phyloP scores from a whole-genome alignment of 2,329 filamentous ascomycete species.

The Didymella lethalis region DNA sequence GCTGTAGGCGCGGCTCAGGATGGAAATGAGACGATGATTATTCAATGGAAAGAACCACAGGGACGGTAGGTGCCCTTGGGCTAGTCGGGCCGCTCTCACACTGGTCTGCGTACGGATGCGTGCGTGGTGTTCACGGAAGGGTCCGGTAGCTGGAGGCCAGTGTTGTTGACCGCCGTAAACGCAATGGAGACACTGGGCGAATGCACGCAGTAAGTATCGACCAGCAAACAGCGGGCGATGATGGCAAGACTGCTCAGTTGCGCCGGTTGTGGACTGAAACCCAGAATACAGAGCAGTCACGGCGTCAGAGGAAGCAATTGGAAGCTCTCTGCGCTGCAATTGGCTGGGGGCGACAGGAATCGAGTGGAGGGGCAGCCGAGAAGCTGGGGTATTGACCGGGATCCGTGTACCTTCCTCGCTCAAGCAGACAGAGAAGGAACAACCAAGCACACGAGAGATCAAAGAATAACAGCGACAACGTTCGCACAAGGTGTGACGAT shows the following conservation, averaged over 20 bases:
- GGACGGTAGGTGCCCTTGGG: slow-evolving; percentile 18
- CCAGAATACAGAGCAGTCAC: slow-evolving; percentile 33
- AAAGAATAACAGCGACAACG: slow-evolving; percentile 8
- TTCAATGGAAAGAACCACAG: slow-evolving; percentile 21
- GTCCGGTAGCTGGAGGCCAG: slow-evolving; percentile 25
- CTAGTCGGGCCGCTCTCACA: slow-evolving; percentile 25
- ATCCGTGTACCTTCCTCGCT: slow-evolving; percentile 12
- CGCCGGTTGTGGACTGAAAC: slow-evolving; percentile 31
- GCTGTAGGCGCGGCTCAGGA: slow-evolving; percentile 16
- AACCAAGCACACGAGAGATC: not conserved
- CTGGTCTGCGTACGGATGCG: slow-evolving; percentile 23
- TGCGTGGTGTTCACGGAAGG: slow-evolving; percentile 26
- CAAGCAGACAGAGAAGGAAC: slow-evolving; percentile 3
- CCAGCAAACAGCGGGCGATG: slow-evolving; percentile 13
- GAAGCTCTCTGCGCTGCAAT: slow-evolving; percentile 35
- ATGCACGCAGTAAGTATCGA: slow-evolving; percentile 7
- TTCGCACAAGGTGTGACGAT: slow-evolving; percentile 18
- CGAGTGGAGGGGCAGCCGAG: slow-evolving; percentile 26
- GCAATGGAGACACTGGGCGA: slow-evolving; percentile 19
- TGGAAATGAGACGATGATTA: slow-evolving; percentile 5
- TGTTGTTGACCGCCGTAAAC: slow-evolving; percentile 13
- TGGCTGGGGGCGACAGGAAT: slow-evolving; percentile 27
- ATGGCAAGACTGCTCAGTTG: slow-evolving; percentile 24
- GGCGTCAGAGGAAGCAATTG: slow-evolving; percentile 40
- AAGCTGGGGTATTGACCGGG: slow-evolving; percentile 24